A percentile compares a stretch with the other conserved stretches of the same genome.
Evolutionary conservation across 768 basidiomycete genomes (phyloP).

Genomic region (Stropharia rugosoannulata): DNA sequence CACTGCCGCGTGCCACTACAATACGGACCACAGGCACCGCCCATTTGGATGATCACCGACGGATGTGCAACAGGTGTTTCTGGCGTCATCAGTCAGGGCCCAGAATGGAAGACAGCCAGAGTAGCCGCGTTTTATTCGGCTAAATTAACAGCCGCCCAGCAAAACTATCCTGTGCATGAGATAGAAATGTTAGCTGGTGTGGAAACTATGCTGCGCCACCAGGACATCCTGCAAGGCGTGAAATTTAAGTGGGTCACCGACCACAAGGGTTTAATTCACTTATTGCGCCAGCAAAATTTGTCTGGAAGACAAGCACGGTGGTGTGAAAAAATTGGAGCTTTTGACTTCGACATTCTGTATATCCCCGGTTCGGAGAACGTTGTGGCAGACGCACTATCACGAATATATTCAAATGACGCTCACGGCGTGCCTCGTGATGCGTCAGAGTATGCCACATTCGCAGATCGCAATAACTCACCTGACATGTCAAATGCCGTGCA

Average conservation of each 20-base stretch:
- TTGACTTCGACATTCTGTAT: constrained; percentile 7
- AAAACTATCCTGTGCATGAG: too few species aligned
- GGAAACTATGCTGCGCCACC: constrained; percentile 21
- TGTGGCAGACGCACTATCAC: constrained; percentile 26
- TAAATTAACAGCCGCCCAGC: too few species aligned
- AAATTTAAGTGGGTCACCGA: constrained; percentile 27
- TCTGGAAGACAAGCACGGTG: constrained; percentile 30
- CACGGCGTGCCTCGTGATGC: background rate
- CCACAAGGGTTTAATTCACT: constrained; percentile 19
- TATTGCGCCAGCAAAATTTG: constrained; percentile 27
- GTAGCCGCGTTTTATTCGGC: too few species aligned
- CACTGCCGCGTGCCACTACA: too few species aligned
- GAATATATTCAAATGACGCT: constrained; percentile 10
- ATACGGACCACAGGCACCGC: too few species aligned
- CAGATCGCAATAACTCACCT: constrained; percentile 5
- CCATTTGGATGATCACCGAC: too few species aligned
- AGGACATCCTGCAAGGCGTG: constrained; percentile 20
- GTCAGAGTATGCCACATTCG: background rate
- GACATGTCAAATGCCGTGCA: constrained; percentile 6
- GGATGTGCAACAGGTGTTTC: too few species aligned
- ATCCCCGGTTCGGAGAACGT: constrained; percentile 23
- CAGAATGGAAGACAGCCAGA: too few species aligned
- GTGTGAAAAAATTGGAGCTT: constrained; percentile 22
- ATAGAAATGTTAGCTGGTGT: constrained; percentile 16
- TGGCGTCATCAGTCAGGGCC: too few species aligned